Evolutionary conservation across 1,139 yeast species (phyloP).

Genomic region (Blastobotrys arbuscula): DNA sequence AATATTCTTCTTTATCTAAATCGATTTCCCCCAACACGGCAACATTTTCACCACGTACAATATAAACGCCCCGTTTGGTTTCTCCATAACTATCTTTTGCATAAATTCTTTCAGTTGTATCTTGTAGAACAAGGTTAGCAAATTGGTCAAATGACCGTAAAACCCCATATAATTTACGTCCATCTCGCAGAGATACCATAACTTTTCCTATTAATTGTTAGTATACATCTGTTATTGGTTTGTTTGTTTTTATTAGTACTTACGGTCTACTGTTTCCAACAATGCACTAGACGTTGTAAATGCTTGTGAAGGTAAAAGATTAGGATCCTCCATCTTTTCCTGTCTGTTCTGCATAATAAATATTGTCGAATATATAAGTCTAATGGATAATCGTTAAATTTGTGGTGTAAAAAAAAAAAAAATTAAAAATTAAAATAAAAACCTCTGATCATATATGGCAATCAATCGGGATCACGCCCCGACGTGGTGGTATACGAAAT

Average conservation of each 20-base stretch:
- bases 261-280: conserved; percentile 86
- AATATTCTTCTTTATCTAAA: conserved; percentile 77
- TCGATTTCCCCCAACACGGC: conserved; percentile 95
- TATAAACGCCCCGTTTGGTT: conserved; percentile 67
- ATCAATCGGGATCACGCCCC: too few species aligned
- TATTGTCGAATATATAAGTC: not conserved
- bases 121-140: conserved; percentile 84
- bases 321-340: conserved; percentile 32
- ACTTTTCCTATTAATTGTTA: conserved; percentile 44
- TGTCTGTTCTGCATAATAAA: conserved; percentile 11
- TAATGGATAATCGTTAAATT: not conserved
- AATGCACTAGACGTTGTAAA: conserved; percentile 97
- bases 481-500: too few species aligned
- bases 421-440: not conserved
- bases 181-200: conserved; percentile 83
- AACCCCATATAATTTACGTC: conserved; percentile 82
- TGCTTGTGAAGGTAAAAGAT: conserved; percentile 49
- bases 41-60: conserved; percentile 95
- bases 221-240: not conserved
- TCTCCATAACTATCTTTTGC: conserved; percentile 62
- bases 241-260: conserved; percentile 23
- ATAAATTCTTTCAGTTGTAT: conserved; percentile 81
- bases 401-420: not conserved
- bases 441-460: too few species aligned
- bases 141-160: conserved; percentile 94